Percentiles rank a stretch among this genome's conserved stretches.
These are phyloP conservation scores for Lipomyces spencermartinsiae DNA, from an alignment of 805 yeast species.

Conservation along the genomic window DNA sequence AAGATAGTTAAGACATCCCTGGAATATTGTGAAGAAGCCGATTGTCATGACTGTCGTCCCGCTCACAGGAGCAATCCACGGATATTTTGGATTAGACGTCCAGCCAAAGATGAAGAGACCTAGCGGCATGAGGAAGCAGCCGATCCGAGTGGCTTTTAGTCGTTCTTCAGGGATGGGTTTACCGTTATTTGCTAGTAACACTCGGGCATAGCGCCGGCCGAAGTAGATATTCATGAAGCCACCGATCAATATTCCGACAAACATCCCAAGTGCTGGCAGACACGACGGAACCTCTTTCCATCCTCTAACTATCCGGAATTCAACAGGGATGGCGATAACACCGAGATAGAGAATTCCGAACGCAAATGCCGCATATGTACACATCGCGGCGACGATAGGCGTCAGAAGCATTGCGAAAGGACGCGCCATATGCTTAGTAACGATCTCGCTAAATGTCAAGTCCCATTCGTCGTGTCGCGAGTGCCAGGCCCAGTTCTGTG, in stretches of 20 bases:
- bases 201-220: slow-evolving; percentile 22
- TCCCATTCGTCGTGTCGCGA: slow-evolving; percentile 92
- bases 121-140: slow-evolving; percentile 60
- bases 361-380: slow-evolving; percentile 54
- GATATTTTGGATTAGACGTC: slow-evolving; percentile 63
- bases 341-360: slow-evolving; percentile 54
- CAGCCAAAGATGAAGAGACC: slow-evolving; percentile 77
- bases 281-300: slow-evolving; percentile 26
- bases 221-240: slow-evolving; percentile 32
- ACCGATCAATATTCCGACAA: slow-evolving; percentile 47
- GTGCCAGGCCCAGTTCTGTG: slow-evolving; percentile 85
- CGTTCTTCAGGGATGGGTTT: slow-evolving; percentile 34
- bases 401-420: slow-evolving; percentile 77
- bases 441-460: slow-evolving; percentile 67
- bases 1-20: slow-evolving; percentile 51
- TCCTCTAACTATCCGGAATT: slow-evolving; percentile 42
- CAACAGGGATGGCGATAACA: slow-evolving; percentile 51
- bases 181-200: slow-evolving; percentile 23
- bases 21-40: slow-evolving; percentile 51
- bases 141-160: slow-evolving; percentile 50
- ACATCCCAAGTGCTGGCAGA: slow-evolving; percentile 41
- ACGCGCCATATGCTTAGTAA: slow-evolving; percentile 73
- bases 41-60: slow-evolving; percentile 57
- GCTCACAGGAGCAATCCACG: slow-evolving; percentile 69
- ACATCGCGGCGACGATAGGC: slow-evolving; percentile 52